A percentile compares a stretch with the other conserved stretches of the same genome.
Conservation (phyloP, 2,329 filamentous ascomycete species). For the Apiospora sp. region DNA sequence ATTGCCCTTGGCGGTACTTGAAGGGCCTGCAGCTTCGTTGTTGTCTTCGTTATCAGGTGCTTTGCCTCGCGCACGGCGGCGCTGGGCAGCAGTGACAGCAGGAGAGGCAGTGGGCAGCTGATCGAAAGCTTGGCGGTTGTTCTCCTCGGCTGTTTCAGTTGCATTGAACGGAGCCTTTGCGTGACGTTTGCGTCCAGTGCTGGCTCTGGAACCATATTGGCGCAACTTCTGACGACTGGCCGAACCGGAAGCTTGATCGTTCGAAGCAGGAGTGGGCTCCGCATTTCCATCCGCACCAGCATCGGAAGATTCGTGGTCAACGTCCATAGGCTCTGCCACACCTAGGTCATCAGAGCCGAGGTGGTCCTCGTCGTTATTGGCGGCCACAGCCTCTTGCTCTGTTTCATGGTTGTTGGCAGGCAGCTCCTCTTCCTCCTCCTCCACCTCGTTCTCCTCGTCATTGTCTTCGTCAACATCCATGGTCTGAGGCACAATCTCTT, state of each 20-base stretch:
- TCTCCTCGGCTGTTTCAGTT: slow-evolving; percentile 24
- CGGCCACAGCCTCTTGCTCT: background rate
- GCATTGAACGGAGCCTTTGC: slow-evolving; percentile 38
- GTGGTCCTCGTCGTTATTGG: background rate
- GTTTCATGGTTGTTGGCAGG: background rate
- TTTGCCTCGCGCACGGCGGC: slow-evolving; percentile 28
- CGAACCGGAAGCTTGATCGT: background rate
- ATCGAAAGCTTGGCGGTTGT: slow-evolving; percentile 25
- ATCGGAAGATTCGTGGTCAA: background rate
- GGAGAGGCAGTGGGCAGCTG: slow-evolving; percentile 33
- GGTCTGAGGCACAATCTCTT: slow-evolving; percentile 22
- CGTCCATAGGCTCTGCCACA: slow-evolving; percentile 4
- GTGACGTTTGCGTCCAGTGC: slow-evolving; percentile 37
- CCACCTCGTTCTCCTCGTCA: background rate
- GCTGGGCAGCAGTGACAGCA: slow-evolving; percentile 25
- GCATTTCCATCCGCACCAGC: background rate
- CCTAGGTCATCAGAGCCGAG: slow-evolving; percentile 27
- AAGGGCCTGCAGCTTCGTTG: slow-evolving; percentile 4
- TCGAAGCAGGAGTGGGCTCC: slow-evolving; percentile 25
- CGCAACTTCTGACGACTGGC: background rate
- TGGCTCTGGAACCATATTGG: slow-evolving; percentile 32
- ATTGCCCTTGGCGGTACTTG: background rate
- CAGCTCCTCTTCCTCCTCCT: background rate
- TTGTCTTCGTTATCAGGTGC: background rate
- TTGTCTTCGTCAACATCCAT: slow-evolving; percentile 26